phyloP scores from a whole-genome alignment of 2,329 filamentous ascomycete species.

The Botrytis galanthina region DNA sequence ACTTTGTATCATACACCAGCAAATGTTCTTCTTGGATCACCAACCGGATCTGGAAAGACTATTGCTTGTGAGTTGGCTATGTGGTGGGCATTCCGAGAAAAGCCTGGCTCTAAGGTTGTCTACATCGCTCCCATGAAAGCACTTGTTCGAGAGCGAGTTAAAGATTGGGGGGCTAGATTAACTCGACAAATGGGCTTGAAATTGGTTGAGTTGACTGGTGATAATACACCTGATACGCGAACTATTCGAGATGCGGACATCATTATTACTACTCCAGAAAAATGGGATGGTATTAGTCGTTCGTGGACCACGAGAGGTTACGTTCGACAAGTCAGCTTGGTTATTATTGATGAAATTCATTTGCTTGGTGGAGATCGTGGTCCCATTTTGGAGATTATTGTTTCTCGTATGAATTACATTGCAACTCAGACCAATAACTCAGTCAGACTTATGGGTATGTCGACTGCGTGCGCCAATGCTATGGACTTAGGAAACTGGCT shows the following conservation, averaged over 20 bases:
- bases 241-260: slow-evolving; percentile 96
- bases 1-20: slow-evolving; percentile 88
- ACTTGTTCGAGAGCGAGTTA: slow-evolving; percentile 89
- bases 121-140: slow-evolving; percentile 99
- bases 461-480: slow-evolving; percentile 94
- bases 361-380: slow-evolving; percentile 93
- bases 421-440: slow-evolving; percentile 87
- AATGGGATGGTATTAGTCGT: slow-evolving; percentile 99
- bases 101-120: slow-evolving; percentile 93
- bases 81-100: slow-evolving; percentile 99
- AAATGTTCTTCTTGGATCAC: slow-evolving; percentile 92
- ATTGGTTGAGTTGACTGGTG: slow-evolving; percentile 91
- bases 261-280: slow-evolving; percentile 98
- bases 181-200: slow-evolving; percentile 81
- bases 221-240: slow-evolving; percentile 95
- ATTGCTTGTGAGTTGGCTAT: slow-evolving; percentile 94
- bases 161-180: slow-evolving; percentile 86
- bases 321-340: slow-evolving; percentile 88
- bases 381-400: slow-evolving; percentile 97
- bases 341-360: slow-evolving; percentile 99
- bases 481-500: slow-evolving; percentile 94
- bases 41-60: slow-evolving; percentile 96
- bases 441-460: slow-evolving; percentile 95
- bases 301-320: slow-evolving; percentile 98
- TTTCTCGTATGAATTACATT: slow-evolving; percentile 94